Base-by-base conservation (phyloP, 169 alveolate genomes). In the Blepharisma undulans region DNA sequence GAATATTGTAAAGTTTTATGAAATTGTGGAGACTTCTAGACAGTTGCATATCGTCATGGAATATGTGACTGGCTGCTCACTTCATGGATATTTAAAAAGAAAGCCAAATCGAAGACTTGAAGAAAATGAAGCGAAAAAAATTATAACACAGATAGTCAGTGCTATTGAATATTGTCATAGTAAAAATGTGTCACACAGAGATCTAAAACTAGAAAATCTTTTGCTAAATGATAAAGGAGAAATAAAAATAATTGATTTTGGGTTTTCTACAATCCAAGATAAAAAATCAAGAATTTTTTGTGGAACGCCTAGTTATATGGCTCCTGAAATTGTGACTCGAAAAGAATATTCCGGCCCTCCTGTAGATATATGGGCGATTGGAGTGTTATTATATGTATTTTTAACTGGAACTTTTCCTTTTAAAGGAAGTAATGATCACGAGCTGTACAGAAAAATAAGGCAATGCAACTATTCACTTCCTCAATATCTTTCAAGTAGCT, bases 271-370 rank as follows among this genome's bases (percentile, higher is more conserved):
- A 60, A 90, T 94, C 88, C 89, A 94, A 25, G 94, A 92, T 7
- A 92, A 93, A 72, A 95, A 95, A 87, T 92, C 93, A 74, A 95
- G 92, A 88, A 92, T 96, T 60, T 97, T 97, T 92, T 97, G 98
- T 90, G 98, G 98, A 21, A 97, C 98, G 10, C 98, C 98, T 4
- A 91, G 95, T 90, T 97, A 97, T 93, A 97, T 97, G 98, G 94
- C 97, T 4, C 98, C 98, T 16, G 98, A 97, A 94, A 96, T 97
- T 33, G 97, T 95, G 21, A 89, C 93, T n/a, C 92, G 94, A 78
- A 91, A 92, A 32, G 95, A 94, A 84, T 96, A 96, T 87, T 71
- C 81, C 78, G 95, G 97, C 19, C 96, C 96, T 86, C 96, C 97
- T 34, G 97, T 94, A 32, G 98, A 96, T 92, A 92, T 95, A 80